Conservation (phyloP, 106 monocot species). For the Apostasia shenzhenica region DNA sequence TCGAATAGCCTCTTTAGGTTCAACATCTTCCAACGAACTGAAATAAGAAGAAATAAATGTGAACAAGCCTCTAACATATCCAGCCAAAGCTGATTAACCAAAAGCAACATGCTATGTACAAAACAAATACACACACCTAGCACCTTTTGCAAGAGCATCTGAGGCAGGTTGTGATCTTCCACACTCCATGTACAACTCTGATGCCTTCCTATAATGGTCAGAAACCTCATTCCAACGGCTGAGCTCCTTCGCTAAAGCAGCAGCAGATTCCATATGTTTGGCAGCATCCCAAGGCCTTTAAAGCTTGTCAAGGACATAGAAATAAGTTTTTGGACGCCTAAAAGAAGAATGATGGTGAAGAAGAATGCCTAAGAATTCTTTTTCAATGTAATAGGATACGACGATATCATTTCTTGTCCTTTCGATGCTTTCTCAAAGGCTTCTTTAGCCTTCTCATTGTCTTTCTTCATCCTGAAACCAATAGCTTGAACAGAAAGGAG, state of each 20-base stretch:
- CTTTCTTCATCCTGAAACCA: constrained; percentile 59
- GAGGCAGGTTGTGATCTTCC: constrained; percentile 97
- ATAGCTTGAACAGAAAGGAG: constrained; percentile 57
- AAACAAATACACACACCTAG: constrained; percentile 36
- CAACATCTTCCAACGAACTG: constrained; percentile 77
- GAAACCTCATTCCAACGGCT: constrained; percentile 79
- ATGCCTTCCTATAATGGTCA: constrained; percentile 77
- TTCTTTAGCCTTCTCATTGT: constrained; percentile 83
- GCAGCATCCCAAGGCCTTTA: constrained; percentile 99
- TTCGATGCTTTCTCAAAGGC: constrained; percentile 99
- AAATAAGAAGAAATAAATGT: background rate
- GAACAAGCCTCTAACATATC: background rate
- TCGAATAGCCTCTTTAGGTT: constrained; percentile 76
- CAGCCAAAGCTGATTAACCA: background rate
- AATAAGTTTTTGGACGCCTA: background rate
- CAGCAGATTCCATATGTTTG: constrained; percentile 98
- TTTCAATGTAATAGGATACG: constrained; percentile 42
- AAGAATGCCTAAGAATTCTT: background rate
- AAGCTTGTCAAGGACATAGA: constrained; percentile 32
- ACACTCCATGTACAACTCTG: constrained; percentile 87
- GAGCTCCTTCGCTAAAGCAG: constrained; percentile 84
- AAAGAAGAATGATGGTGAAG: background rate
- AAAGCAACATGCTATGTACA: background rate
- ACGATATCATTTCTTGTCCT: constrained; percentile 95
- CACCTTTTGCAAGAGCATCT: constrained; percentile 94